These are phyloP conservation scores for Populus pruinosa DNA, from an alignment of 345 rosid species.

Conservation along the genomic window DNA sequence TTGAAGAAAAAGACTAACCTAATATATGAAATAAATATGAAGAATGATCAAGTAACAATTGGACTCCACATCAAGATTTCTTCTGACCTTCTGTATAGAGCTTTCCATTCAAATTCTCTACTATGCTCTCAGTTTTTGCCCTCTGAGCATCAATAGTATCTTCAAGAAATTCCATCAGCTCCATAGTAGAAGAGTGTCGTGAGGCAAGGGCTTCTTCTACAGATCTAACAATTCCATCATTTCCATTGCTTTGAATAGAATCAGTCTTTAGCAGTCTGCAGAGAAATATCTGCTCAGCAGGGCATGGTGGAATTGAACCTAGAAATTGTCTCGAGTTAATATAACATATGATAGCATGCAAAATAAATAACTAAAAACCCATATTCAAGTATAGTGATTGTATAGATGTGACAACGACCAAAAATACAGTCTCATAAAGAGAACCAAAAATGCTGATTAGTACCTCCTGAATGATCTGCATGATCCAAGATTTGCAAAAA, in stretches of 20 bases:
- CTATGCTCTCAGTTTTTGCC: constrained; percentile 48
- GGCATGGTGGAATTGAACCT: constrained; percentile 71
- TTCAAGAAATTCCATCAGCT: constrained; percentile 67
- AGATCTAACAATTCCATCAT: constrained; percentile 41
- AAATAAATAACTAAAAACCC: no score
- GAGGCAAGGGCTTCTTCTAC: constrained; percentile 62
- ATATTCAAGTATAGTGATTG: neutral
- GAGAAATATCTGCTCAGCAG: constrained; percentile 72
- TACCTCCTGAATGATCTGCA: constrained; percentile 52
- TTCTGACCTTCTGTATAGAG: constrained; percentile 65
- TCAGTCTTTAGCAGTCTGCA: constrained; percentile 70
- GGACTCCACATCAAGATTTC: constrained; percentile 22
- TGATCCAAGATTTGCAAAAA: constrained; percentile 43
- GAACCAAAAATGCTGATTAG: constrained; percentile 3
- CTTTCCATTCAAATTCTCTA: constrained; percentile 38
- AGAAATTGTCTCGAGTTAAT: constrained; percentile 27
- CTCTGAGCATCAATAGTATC: constrained; percentile 62
- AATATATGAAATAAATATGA: constrained; percentile 19
- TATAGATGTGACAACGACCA: neutral
- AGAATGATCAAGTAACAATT: constrained; percentile 11
- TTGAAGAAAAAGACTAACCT: constrained; percentile 15
- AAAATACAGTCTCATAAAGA: neutral
- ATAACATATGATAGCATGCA: no score
- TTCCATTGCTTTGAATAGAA: constrained; percentile 40
- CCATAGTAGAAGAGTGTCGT: constrained; percentile 58